Evolutionary conservation across 441 rosid genomes (phyloP), one percentile per base, ranked within the genome.

Genomic region (Gossypium gossypioides): DNA sequence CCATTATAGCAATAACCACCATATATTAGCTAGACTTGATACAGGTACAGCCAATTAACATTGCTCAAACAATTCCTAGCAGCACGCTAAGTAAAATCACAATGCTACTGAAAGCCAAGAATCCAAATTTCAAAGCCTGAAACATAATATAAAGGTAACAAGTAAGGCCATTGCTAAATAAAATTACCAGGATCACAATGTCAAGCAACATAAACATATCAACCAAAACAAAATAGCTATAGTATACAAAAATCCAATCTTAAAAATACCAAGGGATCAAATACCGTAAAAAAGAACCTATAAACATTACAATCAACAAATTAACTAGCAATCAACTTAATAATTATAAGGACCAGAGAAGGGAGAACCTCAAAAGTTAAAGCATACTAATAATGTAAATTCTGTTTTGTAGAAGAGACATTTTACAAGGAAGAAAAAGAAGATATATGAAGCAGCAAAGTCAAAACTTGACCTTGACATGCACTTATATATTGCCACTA

Each of bases 111-210:
- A 29, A 13, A 65, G 34, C 54, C 34, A 21, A 21, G 18, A 64
- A 42, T 64, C 69, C 42, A 67, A 67, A 48, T 22, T n/a, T 46
- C 71, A 67, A 22, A 46, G 24, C 42, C 71, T 67, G 57, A 16
- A 67, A 46, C 56, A 46, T 46, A 0, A 24, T 25, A 10, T 2
- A 25, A 48, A 67, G 22, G 48, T 46, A 24, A 37, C 42, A 37
- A 40, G 10, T 9, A 63, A 40, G 18, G 16, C 55, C 69, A 13
- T 44, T 22, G n/a, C 10, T 22, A 44, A 24, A 44, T 44, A 42
- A 42, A 56, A 9, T 56, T 22, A 56, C 32, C n/a, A 2, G 60
- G 27, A 56, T 1, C 29, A 56, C 60, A 21, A 56, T 21, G 56
- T 15, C 56, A 51, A 51, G 7, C 8, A 51, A 51, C 18, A 5